A percentile compares a stretch with the other conserved stretches of the same genome.
phyloP scores from a whole-genome alignment of 2,329 filamentous ascomycete genomes.

The Exutisphaerella laricina region DNA sequence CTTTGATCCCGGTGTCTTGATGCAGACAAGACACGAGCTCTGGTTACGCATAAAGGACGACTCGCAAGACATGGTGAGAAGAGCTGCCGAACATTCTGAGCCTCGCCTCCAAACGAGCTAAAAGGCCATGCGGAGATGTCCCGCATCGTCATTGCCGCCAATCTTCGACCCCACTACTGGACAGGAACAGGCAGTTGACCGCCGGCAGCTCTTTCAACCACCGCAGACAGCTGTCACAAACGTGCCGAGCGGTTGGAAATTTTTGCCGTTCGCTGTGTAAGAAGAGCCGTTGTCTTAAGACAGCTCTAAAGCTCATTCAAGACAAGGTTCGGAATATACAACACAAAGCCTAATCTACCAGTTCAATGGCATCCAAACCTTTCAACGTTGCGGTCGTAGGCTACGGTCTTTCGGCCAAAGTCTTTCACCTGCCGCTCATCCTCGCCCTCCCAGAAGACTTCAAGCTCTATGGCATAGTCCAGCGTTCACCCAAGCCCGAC shows the following conservation, averaged over 20 bases:
- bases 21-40: no score
- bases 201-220: conserved; percentile 11
- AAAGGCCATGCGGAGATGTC: not conserved
- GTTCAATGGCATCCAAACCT: conserved; percentile 23
- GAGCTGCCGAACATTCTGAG: no score
- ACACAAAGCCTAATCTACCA: not conserved
- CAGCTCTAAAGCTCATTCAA: no score
- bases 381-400: conserved; percentile 56
- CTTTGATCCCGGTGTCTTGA: no score
- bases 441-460: conserved; percentile 54
- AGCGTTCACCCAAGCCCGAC: conserved; percentile 59
- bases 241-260: no score
- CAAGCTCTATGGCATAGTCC: conserved; percentile 68
- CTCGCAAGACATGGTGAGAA: no score
- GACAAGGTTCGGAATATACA: no score
- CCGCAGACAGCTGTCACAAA: no score
- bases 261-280: no score
- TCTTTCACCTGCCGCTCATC: conserved; percentile 81
- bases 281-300: no score
- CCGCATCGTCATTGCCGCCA: not conserved
- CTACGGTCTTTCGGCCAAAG: conserved; percentile 63
- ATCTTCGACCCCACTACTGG: conserved; percentile 8
- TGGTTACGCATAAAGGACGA: no score
- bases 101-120: not conserved
- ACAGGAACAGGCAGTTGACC: conserved; percentile 19